Base-by-base conservation (phyloP, 371 early-diverging fungal genomes). In the Funneliformis caledonium region DNA sequence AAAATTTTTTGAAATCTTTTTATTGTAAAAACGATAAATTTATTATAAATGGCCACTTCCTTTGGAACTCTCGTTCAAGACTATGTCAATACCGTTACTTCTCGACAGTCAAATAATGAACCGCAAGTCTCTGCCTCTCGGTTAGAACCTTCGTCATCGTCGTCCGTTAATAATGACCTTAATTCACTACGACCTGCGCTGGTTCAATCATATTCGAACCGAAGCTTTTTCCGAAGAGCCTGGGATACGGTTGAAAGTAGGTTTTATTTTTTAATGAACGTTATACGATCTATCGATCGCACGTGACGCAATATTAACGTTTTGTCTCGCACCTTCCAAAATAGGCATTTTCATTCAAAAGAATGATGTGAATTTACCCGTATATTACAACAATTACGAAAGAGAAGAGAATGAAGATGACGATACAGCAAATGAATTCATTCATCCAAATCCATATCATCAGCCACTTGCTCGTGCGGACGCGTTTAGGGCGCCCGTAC, bases 211-310 rank as follows among this genome's bases (percentile, higher is more conserved):
- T 56, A 56, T 56, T 56, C 19, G 1, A 56, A 56, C 19, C 56
- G 56, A 19, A 56, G 56, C 19, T 59, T 74, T 31, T 59, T 74
- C 31, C 75, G 75, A 74, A 33, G 75, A 31, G 75, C 75, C 12
- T 74, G 75, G 75, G 75, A 74, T 56, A 74, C n/a, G 12, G 26
- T 74, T 26, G 75, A 74, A 74, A 74, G 75, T 74, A 52, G 56
- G 75, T 48, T 19, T n/a, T 7, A 4, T 37, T 4, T 33, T 68
- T 14, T 68, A 31, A 31, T 42, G 31, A 65, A 33, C n/a, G 19
- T 60, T 60, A 12, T 19, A 11, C 67, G 26, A 14, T 19, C n/a
- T 5, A 70, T 42, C 42, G 43, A 70, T 70, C 70, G 19, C 10
- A 12, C n/a, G 12, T 70, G n/a, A 42, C n/a, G 8, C 19, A 69